Conservation (phyloP, 768 basidiomycete genomes). For the Tricholoma sp. region DNA sequence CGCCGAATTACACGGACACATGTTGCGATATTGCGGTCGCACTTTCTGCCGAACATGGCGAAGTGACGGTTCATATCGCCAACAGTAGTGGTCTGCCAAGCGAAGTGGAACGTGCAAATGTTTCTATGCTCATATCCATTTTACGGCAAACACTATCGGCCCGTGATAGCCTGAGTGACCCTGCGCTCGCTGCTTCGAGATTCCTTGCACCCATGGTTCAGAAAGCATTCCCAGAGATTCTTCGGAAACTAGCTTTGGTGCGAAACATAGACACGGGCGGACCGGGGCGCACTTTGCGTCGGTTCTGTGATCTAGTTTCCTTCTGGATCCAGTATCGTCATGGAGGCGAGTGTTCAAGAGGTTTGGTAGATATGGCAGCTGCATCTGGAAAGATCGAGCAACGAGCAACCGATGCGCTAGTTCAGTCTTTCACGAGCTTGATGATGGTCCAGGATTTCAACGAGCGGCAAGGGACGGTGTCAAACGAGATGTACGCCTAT, state of each 20-base stretch:
- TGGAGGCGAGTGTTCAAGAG: conserved; percentile 10
- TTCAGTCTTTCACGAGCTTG: conserved; percentile 7
- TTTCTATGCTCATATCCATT: conserved; percentile 6
- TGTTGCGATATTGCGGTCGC: conserved; percentile 10
- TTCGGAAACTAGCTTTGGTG: conserved; percentile 8
- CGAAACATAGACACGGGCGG: not conserved
- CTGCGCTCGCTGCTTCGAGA: not conserved
- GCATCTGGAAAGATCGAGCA: not conserved
- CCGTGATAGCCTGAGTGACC: conserved; percentile 4
- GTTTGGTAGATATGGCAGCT: conserved; percentile 3
- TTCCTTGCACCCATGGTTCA: conserved; percentile 8
- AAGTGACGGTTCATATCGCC: conserved; percentile 6
- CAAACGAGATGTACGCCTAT: conserved; percentile 2
- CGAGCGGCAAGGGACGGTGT: not conserved
- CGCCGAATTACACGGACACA: conserved; percentile 1
- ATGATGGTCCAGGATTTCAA: conserved; percentile 2
- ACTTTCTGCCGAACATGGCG: conserved; percentile 7
- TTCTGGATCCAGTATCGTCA: conserved; percentile 5
- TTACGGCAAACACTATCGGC: conserved; percentile 5
- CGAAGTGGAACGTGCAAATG: conserved; percentile 4
- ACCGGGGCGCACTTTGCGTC: conserved; percentile 1
- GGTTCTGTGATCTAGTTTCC: conserved; percentile 5
- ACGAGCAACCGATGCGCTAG: conserved; percentile 2
- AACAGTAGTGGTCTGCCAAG: conserved; percentile 8
- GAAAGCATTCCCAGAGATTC: conserved; percentile 6